Evolutionary conservation across 495 filamentous ascomycete species (phyloP).

Genomic region (Hapsidospora chrysogenum): DNA sequence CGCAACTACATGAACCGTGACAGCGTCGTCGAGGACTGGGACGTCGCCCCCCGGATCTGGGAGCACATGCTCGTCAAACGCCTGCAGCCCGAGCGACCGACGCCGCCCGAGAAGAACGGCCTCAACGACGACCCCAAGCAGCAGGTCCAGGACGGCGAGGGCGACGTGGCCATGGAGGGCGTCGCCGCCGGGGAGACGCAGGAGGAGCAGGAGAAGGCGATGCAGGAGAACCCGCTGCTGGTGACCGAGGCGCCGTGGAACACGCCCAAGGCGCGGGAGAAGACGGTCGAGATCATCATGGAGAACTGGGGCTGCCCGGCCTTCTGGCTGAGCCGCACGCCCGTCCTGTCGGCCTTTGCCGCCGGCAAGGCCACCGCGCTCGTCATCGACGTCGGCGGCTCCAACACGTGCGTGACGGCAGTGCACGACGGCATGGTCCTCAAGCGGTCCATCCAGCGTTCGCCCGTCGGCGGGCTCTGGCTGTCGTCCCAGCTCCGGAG

Average conservation of each 20-base stretch:
- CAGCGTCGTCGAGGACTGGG: slow-evolving; percentile 92
- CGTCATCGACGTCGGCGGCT: slow-evolving; percentile 82
- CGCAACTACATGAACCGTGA: slow-evolving; percentile 82
- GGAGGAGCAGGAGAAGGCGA: slow-evolving; percentile 57
- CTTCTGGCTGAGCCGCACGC: slow-evolving; percentile 62
- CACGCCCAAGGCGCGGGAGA: slow-evolving; percentile 68
- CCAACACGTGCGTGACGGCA: slow-evolving; percentile 77
- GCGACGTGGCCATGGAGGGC: slow-evolving; percentile 43
- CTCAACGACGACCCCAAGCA: slow-evolving; percentile 41
- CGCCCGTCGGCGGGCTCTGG: slow-evolving; percentile 74
- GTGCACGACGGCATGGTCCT: slow-evolving; percentile 90
- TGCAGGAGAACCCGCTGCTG: slow-evolving; percentile 77
- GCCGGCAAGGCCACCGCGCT: slow-evolving; percentile 83
- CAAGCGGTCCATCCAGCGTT: slow-evolving; percentile 70
- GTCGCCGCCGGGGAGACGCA: slow-evolving; percentile 24
- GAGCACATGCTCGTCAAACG: slow-evolving; percentile 56
- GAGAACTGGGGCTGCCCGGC: slow-evolving; percentile 89
- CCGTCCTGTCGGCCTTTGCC: slow-evolving; percentile 52
- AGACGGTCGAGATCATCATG: slow-evolving; percentile 85
- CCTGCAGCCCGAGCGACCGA: slow-evolving; percentile 52
- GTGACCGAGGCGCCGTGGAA: slow-evolving; percentile 96
- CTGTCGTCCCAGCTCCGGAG: slow-evolving; percentile 73
- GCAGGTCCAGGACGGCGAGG: slow-evolving; percentile 37
- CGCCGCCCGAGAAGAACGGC: slow-evolving; percentile 52
- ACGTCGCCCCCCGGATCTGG: slow-evolving; percentile 77